Evolutionary conservation across 768 basidiomycete species (phyloP), one percentile per base, ranked within the genome.

Genomic region (Cystofilobasidium bisporidii): DNA sequence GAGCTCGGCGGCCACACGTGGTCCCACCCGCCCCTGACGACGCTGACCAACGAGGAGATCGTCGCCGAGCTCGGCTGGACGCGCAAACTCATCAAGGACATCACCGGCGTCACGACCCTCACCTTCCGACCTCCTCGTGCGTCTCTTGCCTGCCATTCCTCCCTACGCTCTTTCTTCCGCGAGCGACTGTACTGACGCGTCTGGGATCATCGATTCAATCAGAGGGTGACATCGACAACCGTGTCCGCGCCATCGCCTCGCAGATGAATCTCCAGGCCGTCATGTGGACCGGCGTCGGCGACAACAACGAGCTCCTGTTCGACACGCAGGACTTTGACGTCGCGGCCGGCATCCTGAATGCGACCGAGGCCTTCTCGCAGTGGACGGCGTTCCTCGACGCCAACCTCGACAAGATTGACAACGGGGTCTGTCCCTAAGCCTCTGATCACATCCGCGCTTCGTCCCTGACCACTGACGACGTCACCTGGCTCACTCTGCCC

Each of bases 1-100:
- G 90, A 94, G 73, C 83, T 92, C 71, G 86, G 84, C 55, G 60
- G 66, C 28, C 65, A 66, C 78, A 92, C 91, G 15, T 97, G 88
- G 87, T 85, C 85, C 62, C 90, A 91, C 75, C 81, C 84, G 20
- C 22, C 53, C 30, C 48, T 56, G 30, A 50, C 89, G 45, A 87
- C 86, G 0, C 77, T 86, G 66, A 86, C 88, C 50, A 96, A 83
- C 72, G 85, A 82, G 74, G 82, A 87, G 72, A 84, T 91, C 73
- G 87, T 93, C 67, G 90, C 89, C 50, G 90, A 92, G 76, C 79
- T 94, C 40, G 89, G 88, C 4, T 94, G 89, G 89, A 82, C 86
- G 8, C 87, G 83, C 77, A 86, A 92, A 78, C 81, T 86, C 66
- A 91, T 94, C 77, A 85, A 85, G 74, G 88, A 92, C 74, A 82